Evolutionary conservation across 257 asterid genomes (phyloP), one percentile per base, ranked within the genome.

Genomic region (Solanum corneliomulleri): DNA sequence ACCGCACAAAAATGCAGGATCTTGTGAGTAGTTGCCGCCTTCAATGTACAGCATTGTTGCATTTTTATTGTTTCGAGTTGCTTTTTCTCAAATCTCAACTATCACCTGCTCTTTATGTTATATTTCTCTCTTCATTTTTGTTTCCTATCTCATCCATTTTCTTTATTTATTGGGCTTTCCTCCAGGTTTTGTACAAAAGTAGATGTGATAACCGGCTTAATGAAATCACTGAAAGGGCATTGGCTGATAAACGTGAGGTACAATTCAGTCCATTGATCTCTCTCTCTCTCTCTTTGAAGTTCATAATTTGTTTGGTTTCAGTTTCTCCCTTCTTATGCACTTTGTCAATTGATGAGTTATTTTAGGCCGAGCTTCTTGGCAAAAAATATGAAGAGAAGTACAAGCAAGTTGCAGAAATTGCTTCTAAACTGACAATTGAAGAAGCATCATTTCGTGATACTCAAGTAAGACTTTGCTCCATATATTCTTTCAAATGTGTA

Each of bases 121-220:
- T 11, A 58, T 72, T 37, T 89, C 52, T 56, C 56, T 60, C 47
- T 74, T 80, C 23, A 49, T 37, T 47, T 80, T 64, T 69, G 35
- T 25, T 88, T 11, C 29, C 84, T 33, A 74, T 66, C 80, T 64
- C 86, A 15, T 87, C 75, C 64, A 88, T 76, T 81, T 86, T 70
- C 66, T 88, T 84, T 87, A 85, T 88, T 11, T 62, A 18, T 49
- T 49, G 69, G 41, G 27, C 25, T 49, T 81, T 80, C 80, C 45
- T 76, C 85, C 92, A 97, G 99, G 99, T 97, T 86, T 88, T 96
- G 90, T 94, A 97, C 93, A 97, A 95, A 94, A 97, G 99, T 92
- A 94, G 98, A 92, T 97, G 99, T 44, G 99, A 97, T 89, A 97
- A 97, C 88, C 95, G 98, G 82, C 99, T 97, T 88, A 97, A 97